Base-by-base conservation (phyloP, 2,329 filamentous ascomycete genomes). In the Nemania sp. region DNA sequence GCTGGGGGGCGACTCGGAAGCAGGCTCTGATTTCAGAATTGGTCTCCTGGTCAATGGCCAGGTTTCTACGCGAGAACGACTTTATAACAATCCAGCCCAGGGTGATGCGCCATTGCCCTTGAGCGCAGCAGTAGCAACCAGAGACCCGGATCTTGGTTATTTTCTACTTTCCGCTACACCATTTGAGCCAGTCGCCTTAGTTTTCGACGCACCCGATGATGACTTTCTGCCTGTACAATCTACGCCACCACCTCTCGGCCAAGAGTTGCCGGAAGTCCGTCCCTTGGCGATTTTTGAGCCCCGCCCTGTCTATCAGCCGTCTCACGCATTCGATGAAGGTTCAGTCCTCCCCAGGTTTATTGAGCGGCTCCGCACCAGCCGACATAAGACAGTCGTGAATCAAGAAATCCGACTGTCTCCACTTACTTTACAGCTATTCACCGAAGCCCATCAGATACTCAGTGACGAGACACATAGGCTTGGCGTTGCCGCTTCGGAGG, bases 401-500 rank as follows among this genome's bases (percentile, higher is more conserved):
- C 86, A 89, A 56, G 83, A 89, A 64, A 77, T 92, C 49, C 80
- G 83, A 54, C 79, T 91, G 19, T 89, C 86, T 19, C 83, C 87
- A 11, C 81, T 87, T 19, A 89, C 87, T 2, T 77, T 92, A 15
- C 81, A 86, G 59, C 77, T 90, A 31, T 81, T 93, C 61, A 88
- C 86, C 23, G 84, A 89, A 54, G 84, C 84, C 0, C 89, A 93
- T 68, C 84, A 87, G 65, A 75, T 89, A 5, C 76, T 92, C 5
- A 84, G 84, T 57, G 79, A 81, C 8, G 88, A 92, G 69, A 90
- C 87, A 0, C 78, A 87, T 61, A 78, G 77, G 9, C 77, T 92
- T 9, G 87, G 88, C 14, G 74, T 81, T 37, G 88, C 86, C 1
- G 88, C 86, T 1, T 82, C 88, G 1, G 87, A 91, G 63, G 75